Evolutionary conservation across 768 basidiomycete species (phyloP).

Genomic region (Phylloporus sp.): DNA sequence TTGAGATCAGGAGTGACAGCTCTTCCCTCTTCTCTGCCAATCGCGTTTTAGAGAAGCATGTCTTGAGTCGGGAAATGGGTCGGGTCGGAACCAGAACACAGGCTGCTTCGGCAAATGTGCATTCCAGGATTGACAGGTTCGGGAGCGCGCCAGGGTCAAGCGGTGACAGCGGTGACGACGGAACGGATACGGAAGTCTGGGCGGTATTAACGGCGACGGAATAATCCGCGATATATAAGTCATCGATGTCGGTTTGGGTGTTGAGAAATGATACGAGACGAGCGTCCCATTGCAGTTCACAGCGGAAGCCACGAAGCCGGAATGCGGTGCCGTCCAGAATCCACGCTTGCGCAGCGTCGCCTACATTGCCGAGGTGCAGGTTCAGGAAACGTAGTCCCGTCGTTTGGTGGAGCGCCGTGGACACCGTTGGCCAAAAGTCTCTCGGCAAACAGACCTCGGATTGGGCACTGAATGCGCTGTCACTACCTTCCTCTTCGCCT

Average conservation of each 20-base stretch:
- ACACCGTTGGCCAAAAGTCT: slow-evolving; percentile 48
- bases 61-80: slow-evolving; percentile 59
- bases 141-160: slow-evolving; percentile 38
- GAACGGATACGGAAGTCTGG: slow-evolving; percentile 12
- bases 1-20: slow-evolving; percentile 43
- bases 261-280: slow-evolving; percentile 39
- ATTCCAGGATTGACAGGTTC: slow-evolving; percentile 51
- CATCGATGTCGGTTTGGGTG: slow-evolving; percentile 21
- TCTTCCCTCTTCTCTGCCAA: slow-evolving; percentile 48
- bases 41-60: slow-evolving; percentile 58
- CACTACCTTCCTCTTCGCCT: slow-evolving; percentile 17
- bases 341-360: slow-evolving; percentile 32
- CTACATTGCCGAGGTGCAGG: slow-evolving; percentile 35
- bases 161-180: slow-evolving; percentile 14
- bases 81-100: slow-evolving; percentile 50
- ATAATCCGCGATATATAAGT: slow-evolving; percentile 35
- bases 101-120: slow-evolving; percentile 64
- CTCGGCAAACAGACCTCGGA: slow-evolving; percentile 23
- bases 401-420: slow-evolving; percentile 44
- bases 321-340: slow-evolving; percentile 41
- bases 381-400: slow-evolving; percentile 47
- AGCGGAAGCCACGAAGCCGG: slow-evolving; percentile 55
- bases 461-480: background rate
- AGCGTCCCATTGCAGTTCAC: slow-evolving; percentile 62
- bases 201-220: slow-evolving; percentile 11